A percentile compares a stretch with the other conserved stretches of the same genome.
Conservation (phyloP, 2,329 filamentous ascomycete genomes). For the Alternaria consortialis region DNA sequence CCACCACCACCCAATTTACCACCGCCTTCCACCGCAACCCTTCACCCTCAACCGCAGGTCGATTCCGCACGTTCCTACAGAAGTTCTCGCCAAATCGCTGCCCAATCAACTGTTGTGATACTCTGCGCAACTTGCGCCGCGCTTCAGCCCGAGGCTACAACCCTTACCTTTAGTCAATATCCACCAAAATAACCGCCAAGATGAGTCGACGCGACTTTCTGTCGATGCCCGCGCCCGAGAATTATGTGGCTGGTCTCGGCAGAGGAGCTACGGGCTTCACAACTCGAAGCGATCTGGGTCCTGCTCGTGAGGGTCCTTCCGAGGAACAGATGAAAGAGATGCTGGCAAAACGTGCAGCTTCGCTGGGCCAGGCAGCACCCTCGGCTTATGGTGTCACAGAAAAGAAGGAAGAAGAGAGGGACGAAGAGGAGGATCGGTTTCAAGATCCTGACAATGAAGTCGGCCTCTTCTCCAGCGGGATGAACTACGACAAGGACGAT, state of each 20-base stretch:
- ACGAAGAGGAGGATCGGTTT: constrained; percentile 80
- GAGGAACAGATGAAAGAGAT: constrained; percentile 99
- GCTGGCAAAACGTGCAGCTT: constrained; percentile 89
- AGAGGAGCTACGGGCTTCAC: constrained; percentile 98
- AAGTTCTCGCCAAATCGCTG: neutral
- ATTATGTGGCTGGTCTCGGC: constrained; percentile 89
- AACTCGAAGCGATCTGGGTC: constrained; percentile 93
- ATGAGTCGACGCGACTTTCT: constrained; percentile 86
- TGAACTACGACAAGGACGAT: constrained; percentile 91
- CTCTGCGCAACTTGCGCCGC: constrained; percentile 3
- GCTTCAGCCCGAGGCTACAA: neutral
- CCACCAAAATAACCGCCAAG: constrained; percentile 26
- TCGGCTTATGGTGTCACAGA: constrained; percentile 75
- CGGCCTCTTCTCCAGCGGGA: constrained; percentile 91
- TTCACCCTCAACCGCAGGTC: neutral
- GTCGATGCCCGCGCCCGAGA: constrained; percentile 74
- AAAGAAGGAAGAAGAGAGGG: constrained; percentile 76
- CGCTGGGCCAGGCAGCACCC: constrained; percentile 75
- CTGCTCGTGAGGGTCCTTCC: constrained; percentile 91
- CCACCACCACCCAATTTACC: neutral
- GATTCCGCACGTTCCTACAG: too few species aligned
- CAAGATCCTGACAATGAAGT: constrained; percentile 98
- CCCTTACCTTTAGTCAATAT: neutral
- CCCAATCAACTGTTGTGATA: neutral
- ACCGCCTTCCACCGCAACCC: neutral